Base-by-base conservation (phyloP, 2,329 filamentous ascomycete species). In the Sporothrix phasma region DNA sequence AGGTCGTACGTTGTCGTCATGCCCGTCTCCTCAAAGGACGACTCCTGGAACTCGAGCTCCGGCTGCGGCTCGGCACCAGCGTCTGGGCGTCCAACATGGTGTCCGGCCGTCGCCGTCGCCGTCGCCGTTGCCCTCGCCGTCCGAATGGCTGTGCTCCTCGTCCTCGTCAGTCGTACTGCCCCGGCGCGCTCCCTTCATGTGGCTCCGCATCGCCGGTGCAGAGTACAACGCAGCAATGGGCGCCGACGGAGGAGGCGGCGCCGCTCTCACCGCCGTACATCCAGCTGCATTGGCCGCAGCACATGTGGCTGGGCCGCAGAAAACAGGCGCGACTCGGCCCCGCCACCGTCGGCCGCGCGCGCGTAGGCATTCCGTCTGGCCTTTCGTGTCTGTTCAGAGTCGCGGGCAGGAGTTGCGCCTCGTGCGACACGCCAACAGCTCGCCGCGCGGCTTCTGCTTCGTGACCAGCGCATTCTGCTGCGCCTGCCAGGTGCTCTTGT, bases 1-100 rank as follows among this genome's bases (percentile, higher is more conserved):
- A 87, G 76, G 64, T 86, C 84, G 71, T 87, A 87, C 1, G 80
- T 84, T 0, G 81, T 80, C 0, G 83, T 85, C 62, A 87, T 74
- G 5, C 84, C 85, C 0, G 78, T 80, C 68, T 87, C 84, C 66
- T 84, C 83, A 66, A 84, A 78, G 5, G 77, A 72, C 0, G 82
- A 82, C 65, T 85, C 81, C 67, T 81, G 75, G 69, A 81, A 81
- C 15, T 72, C 74, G 6, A 80, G 72, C 47, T 72, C 72, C 1
- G 72, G 72, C 15, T 69, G 60, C 3, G 68, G 58, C 26, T 71
- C 68, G 37, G 65, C 66, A 10, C 68, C 3, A 39, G 29, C 2
- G 24, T 39, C 66, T 69, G 29, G 1, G 69, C 71, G 2, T 69
- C 66, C 6, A 63, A 1, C 51, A n/a, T 5, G 39, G 15, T 54